phyloP scores from a whole-genome alignment of 2,329 filamentous ascomycete species.

The Talaromyces sp. region DNA sequence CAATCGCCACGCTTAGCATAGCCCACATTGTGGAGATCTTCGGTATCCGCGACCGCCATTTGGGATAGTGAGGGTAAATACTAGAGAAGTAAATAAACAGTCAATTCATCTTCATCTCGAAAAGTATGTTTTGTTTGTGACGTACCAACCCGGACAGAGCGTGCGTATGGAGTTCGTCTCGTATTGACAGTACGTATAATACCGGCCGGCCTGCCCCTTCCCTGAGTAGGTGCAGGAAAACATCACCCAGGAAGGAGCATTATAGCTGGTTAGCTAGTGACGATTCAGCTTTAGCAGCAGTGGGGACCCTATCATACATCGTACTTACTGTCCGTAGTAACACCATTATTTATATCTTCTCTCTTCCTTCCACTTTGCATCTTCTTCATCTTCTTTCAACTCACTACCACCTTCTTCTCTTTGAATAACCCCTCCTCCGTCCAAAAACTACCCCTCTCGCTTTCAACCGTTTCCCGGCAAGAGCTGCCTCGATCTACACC shows the following conservation, averaged over 20 bases:
- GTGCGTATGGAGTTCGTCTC: background rate
- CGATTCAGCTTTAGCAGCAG: background rate
- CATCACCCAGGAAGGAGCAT: background rate
- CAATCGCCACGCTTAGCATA: slow-evolving; percentile 8
- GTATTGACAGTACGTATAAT: background rate
- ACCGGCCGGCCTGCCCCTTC: background rate
- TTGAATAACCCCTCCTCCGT: background rate
- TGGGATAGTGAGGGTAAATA: slow-evolving; percentile 5
- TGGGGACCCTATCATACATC: background rate
- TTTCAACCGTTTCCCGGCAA: background rate
- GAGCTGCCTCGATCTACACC: slow-evolving; percentile 5
- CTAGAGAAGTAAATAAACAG: background rate
- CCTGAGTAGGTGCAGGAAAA: background rate
- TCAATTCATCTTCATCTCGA: background rate
- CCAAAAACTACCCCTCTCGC: background rate
- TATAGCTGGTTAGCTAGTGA: no score
- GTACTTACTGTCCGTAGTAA: background rate
- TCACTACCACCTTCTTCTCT: background rate
- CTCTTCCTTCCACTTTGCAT: slow-evolving; percentile 7
- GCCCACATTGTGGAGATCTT: slow-evolving; percentile 19
- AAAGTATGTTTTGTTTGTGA: background rate
- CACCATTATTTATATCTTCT: slow-evolving; percentile 1
- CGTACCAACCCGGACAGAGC: no score
- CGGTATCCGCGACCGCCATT: slow-evolving; percentile 17
- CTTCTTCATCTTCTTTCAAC: slow-evolving; percentile 2